Conservation (phyloP, 805 yeast species). For the Jamesozyma lodderae region DNA sequence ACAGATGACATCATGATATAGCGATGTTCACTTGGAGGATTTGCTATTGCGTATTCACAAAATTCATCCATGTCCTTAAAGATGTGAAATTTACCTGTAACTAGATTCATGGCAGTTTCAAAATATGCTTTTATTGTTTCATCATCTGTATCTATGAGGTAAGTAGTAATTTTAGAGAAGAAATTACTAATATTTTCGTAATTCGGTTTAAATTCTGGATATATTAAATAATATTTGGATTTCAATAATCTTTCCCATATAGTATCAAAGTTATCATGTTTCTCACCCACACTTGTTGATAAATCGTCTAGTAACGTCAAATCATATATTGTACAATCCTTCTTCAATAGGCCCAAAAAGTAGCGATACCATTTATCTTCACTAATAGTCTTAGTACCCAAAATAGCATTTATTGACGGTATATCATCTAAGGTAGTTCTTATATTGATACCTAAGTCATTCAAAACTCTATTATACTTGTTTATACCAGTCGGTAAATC, state of each 20-base stretch:
- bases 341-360: not conserved
- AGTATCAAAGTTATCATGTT: constrained; percentile 1
- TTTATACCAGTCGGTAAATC: constrained; percentile 8
- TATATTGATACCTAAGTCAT: not conserved
- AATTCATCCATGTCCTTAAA: too few relatives aligned
- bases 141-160: too few relatives aligned
- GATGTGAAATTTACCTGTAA: too few relatives aligned
- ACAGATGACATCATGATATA: too few relatives aligned
- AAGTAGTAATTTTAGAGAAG: too few relatives aligned
- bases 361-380: not conserved
- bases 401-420: not conserved
- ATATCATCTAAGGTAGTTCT: not conserved
- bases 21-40: too few relatives aligned
- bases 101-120: too few relatives aligned
- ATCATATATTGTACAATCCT: not conserved
- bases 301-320: not conserved
- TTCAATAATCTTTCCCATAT: not conserved
- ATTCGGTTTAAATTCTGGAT: not conserved
- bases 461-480: not conserved
- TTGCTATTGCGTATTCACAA: too few relatives aligned
- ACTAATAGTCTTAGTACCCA: not conserved
- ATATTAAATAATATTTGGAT: not conserved
- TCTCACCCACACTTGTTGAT: not conserved
- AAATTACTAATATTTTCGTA: not conserved
- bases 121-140: too few relatives aligned